phyloP scores from a whole-genome alignment of 495 filamentous ascomycete genomes.

The Corynascus novoguineensis region DNA sequence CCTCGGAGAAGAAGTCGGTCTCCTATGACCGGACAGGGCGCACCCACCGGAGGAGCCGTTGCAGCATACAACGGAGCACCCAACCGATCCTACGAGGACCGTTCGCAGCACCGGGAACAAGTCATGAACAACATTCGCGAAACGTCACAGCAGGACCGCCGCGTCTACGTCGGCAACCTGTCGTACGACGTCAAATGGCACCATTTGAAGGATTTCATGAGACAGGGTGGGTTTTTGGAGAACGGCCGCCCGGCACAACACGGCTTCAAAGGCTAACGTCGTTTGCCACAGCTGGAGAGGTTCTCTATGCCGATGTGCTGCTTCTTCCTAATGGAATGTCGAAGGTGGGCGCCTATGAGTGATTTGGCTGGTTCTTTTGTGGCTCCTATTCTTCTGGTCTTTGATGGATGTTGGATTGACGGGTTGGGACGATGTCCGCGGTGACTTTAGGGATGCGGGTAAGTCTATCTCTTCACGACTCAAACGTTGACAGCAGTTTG shows the following conservation, averaged over 20 bases:
- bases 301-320: constrained; percentile 98
- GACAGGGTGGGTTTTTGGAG: constrained; percentile 72
- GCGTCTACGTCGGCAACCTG: constrained; percentile 98
- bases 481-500: neutral
- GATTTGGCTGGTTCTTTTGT: constrained; percentile 78
- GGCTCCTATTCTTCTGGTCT: constrained; percentile 61
- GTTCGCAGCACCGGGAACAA: constrained; percentile 77
- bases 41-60: constrained; percentile 57
- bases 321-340: constrained; percentile 99
- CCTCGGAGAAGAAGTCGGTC: constrained; percentile 66
- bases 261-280: neutral
- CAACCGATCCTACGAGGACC: constrained; percentile 74
- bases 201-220: constrained; percentile 99
- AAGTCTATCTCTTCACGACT: constrained; percentile 39
- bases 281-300: constrained; percentile 75
- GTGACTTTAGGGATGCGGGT: constrained; percentile 99
- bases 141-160: constrained; percentile 94
- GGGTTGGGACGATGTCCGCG: constrained; percentile 90
- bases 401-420: constrained; percentile 99
- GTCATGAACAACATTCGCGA: constrained; percentile 94
- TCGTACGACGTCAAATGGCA: constrained; percentile 99
- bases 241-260: neutral
- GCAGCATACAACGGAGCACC: constrained; percentile 57
- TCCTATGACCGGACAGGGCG: constrained; percentile 73
- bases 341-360: constrained; percentile 97